Base-by-base conservation (phyloP, 768 basidiomycete genomes). In the Mycena vulgaris region DNA sequence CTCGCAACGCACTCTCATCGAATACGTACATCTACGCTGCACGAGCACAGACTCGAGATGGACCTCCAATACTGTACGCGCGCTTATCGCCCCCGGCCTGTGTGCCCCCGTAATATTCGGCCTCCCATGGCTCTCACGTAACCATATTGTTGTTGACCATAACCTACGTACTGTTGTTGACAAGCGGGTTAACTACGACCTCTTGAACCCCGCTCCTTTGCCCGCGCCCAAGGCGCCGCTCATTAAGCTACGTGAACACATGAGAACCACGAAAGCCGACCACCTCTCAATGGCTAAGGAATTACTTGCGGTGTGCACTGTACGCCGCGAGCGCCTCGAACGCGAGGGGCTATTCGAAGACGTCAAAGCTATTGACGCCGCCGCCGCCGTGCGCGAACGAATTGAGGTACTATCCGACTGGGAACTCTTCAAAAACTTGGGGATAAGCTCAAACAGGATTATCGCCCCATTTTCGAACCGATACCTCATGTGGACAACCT, bases 401-500 rank as follows among this genome's bases (percentile, higher is more conserved):
- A 40, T 68, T 16, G 48, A 56, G 2, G 2, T 30, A 3, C 37
- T 69, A 0, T 55, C 31, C 2, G 53, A 69, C 9, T 11, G 17
- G 21, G 61, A 69, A 33, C 19, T 2, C 28, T 19, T 0, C 49
- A 58, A 35, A 52, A 35, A 16, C 17, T 31, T 0, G 56, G 68
- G 0, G 55, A 63, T 23, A 13, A 42, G 0, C 3, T 78, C 8
- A 75, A 74, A 21, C 5, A 13, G 0, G 25, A 75, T 2, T 80
- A 68, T 31, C 2, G 7, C 0, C 75, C 76, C 9, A 27, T 73
- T 0, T 80, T 81, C 33, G 70, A 72, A 0, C 14, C 55, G 0
- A 78, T 82, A 0, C 78, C 77, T 0, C 79, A 81, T 23, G 69
- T 66, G 0, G 56, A 73, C 13, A 17, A 59, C 0, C 33, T 83